Conservation (phyloP, 192 early-diverging fungal species). For the Coemansia sp. region DNA sequence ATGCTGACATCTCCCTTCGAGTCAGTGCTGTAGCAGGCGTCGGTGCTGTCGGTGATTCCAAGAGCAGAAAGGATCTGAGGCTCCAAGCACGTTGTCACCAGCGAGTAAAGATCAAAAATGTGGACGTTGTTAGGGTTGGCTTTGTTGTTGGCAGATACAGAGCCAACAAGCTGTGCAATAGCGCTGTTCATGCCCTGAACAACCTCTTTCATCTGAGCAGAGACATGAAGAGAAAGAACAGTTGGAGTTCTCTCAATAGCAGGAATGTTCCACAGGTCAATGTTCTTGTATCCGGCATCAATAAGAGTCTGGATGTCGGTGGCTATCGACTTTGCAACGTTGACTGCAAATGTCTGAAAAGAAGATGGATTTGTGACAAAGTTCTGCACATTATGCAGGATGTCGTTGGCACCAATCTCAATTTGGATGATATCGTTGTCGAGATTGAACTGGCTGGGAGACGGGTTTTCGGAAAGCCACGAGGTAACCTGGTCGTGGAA, state of each 20-base stretch:
- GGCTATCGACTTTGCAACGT: conserved; percentile 27
- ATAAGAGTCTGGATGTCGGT: conserved; percentile 26
- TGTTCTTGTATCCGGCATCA: conserved; percentile 46
- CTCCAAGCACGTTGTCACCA: conserved; percentile 31
- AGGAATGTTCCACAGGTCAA: conserved; percentile 49
- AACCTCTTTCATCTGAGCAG: conserved; percentile 6
- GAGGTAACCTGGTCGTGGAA: conserved; percentile 41
- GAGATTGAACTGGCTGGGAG: conserved; percentile 32
- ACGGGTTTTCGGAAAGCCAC: conserved; percentile 28
- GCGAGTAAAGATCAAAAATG: conserved; percentile 26
- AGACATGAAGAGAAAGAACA: conserved; percentile 10
- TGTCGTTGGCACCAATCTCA: conserved; percentile 49
- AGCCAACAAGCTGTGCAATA: conserved; percentile 12
- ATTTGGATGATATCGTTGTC: conserved; percentile 42
- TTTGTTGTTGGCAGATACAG: conserved; percentile 1
- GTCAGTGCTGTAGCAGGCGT: conserved; percentile 30
- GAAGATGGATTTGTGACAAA: conserved; percentile 23
- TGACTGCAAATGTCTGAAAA: conserved; percentile 18
- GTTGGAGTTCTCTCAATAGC: conserved; percentile 32
- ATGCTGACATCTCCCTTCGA: conserved; percentile 15
- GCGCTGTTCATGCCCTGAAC: conserved; percentile 30
- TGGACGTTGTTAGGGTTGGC: conserved; percentile 23
- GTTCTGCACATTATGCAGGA: conserved; percentile 16
- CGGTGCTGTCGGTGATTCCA: conserved; percentile 25
- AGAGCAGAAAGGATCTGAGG: conserved; percentile 23